Evolutionary conservation across 148 eudicot species (phyloP), one percentile per base, ranked within the genome.

Genomic region (Cornus florida): DNA sequence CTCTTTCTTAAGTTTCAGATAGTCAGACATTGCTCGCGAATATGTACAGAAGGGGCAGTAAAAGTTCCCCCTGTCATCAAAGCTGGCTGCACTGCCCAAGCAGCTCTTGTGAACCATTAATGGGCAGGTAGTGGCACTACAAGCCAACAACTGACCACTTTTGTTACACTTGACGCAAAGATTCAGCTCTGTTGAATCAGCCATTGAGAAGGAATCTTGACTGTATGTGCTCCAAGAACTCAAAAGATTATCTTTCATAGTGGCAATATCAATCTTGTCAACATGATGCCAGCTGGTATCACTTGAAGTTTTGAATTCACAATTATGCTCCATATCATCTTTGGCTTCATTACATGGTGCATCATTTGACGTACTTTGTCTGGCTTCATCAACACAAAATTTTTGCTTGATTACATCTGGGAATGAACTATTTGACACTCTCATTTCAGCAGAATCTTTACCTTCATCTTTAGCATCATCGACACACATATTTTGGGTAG

Each of bases 31-130:
- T 72, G 97, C 92, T 72, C 78, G 86, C 62, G 91, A 89, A 87
- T 90, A 95, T 73, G 89, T 84, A 85, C 97, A 93, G 72, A 90
- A 89, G 22, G 97, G 98, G 84, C 98, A 95, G 85, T 84, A 83
- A 84, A 92, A 95, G 24, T 81, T 82, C n/a, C 87, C 94, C 50
- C 41, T 74, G 62, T 73, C 82, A 84, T 88, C 94, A 82, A 91
- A 87, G 65, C 71, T 77, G 73, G 82, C 79, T 19, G 84, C 84
- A 83, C 85, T 68, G 70, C 88, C 87, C 76, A 93, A 83, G 64
- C 98, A 95, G 74, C 88, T 86, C 80, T 95, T 84, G 56, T 93
- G 97, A 80, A 93, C 88, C 69, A 82, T 79, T 33, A 89, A 69
- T 2, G 88, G 92, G 76, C 98, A 95, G 76, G 87, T 78, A 71